Evolutionary conservation across 257 asterid species (phyloP), one percentile per base, ranked within the genome.

Genomic region (Salvia miltiorrhiza): DNA sequence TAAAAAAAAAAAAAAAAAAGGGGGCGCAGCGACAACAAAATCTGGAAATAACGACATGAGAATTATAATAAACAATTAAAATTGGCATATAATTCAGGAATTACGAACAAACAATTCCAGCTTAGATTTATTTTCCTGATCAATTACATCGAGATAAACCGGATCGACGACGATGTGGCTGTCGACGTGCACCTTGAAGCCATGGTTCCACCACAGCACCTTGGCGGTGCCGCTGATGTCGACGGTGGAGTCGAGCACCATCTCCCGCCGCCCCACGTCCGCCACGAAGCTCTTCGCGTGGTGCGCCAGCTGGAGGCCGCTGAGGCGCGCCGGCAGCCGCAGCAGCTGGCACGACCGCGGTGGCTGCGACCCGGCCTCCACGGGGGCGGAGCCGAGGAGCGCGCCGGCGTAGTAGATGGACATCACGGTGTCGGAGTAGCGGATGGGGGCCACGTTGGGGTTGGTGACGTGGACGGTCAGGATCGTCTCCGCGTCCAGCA

Each of bases 141-240:
- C 96, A 73, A 94, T 82, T 1, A 94, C 95, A 67, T 91, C 99
- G 32, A 94, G 88, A 17, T 76, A 83, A 43, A 94, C 81, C 11
- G 99, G 97, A 50, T 94, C 99, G 3, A 94, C 99, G 2, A 81
- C 74, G 85, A 94, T 95, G 90, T 87, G 99, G 79, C 97, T 89
- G 60, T 91, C 93, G 84, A 94, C 97, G 78, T 87, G 88, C 78
- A 91, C 96, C 73, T 74, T 83, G 45, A 90, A 94, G 76, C 60
- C 81, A 21, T 94, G 97, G 73, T 83, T 85, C 99, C 97, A 87
- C 96, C 96, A 89, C 78, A 89, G 21, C 53, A 94, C 91, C 87
- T 83, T 87, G 4, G 96, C 99, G 24, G 76, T 84, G 1, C 99
- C 97, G 41, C 71, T 79, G 1, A 94, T 91, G 6, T 87, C 94